Evolutionary conservation across 345 rosid species (phyloP).

Genomic region (Eucalyptus cloeziana): DNA sequence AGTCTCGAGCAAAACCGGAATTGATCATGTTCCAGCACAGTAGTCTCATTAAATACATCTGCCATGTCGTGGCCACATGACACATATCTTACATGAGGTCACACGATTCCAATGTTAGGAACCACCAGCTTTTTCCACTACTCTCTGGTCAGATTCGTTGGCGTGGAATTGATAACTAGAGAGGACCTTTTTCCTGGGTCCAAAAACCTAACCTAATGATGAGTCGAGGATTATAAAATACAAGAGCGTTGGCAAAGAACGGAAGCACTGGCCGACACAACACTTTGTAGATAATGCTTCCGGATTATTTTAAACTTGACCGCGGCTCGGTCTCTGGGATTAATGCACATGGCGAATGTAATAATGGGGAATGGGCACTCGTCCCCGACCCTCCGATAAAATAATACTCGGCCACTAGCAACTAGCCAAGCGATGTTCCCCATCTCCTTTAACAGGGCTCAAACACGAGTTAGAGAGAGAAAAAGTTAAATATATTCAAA

Average conservation of each 20-base stretch:
- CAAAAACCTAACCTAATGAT: background rate
- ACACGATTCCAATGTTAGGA: background rate
- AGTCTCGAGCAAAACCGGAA: background rate
- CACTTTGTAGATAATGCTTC: background rate
- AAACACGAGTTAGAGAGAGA: background rate
- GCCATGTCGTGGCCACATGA: background rate
- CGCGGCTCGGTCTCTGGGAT: background rate
- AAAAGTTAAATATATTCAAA: background rate
- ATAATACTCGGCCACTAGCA: background rate
- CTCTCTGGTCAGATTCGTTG: background rate
- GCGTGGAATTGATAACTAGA: background rate
- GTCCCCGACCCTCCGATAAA: background rate
- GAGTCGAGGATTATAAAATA: background rate
- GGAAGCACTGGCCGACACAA: background rate
- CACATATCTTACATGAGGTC: background rate
- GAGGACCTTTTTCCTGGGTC: background rate
- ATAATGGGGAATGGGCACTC: background rate
- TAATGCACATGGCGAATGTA: background rate
- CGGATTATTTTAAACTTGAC: background rate
- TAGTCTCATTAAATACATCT: background rate
- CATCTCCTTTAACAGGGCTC: background rate
- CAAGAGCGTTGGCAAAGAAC: background rate
- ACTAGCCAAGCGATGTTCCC: background rate
- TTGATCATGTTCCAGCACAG: background rate
- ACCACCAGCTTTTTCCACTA: background rate